These are phyloP conservation scores for Pseudogymnoascus pannorum DNA, from an alignment of 2,329 filamentous ascomycete species.

Conservation along the genomic window DNA sequence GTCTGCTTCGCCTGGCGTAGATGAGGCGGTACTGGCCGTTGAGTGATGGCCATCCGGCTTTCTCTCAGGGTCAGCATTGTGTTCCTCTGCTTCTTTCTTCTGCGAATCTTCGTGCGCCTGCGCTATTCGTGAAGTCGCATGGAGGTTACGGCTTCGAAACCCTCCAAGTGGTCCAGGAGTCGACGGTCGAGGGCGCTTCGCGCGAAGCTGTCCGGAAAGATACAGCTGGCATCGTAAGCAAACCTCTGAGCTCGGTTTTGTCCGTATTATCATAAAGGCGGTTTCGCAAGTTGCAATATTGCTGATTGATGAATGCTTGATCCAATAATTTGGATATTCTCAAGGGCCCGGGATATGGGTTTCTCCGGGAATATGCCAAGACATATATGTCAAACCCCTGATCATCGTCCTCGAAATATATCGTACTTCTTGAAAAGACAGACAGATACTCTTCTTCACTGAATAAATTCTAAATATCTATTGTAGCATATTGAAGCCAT, in stretches of 20 bases:
- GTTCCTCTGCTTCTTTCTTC: not conserved
- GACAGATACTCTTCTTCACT: not conserved
- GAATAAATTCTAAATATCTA: not conserved
- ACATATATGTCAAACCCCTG: not conserved
- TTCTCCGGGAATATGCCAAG: not conserved
- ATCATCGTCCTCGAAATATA: not conserved
- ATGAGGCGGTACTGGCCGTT: not conserved
- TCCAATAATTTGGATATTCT: slow-evolving; percentile 9
- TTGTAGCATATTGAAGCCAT: not conserved
- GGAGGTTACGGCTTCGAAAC: not conserved
- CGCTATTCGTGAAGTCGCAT: slow-evolving; percentile 1
- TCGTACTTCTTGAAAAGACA: not conserved
- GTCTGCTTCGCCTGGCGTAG: not conserved
- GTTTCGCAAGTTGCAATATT: slow-evolving; percentile 4
- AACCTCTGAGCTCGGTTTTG: slow-evolving; percentile 21
- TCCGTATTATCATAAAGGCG: slow-evolving; percentile 29
- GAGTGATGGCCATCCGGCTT: not conserved
- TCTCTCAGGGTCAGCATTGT: not conserved
- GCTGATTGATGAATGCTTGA: not conserved
- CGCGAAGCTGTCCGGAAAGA: slow-evolving; percentile 17
- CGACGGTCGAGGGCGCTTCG: not conserved
- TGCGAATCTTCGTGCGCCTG: slow-evolving; percentile 3
- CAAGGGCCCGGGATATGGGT: not conserved
- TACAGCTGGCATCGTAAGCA: slow-evolving; percentile 28
- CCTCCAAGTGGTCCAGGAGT: not conserved